These are phyloP conservation scores for Neofusicoccum sp. DNA, from an alignment of 2,329 filamentous ascomycete genomes.

Conservation along the genomic window DNA sequence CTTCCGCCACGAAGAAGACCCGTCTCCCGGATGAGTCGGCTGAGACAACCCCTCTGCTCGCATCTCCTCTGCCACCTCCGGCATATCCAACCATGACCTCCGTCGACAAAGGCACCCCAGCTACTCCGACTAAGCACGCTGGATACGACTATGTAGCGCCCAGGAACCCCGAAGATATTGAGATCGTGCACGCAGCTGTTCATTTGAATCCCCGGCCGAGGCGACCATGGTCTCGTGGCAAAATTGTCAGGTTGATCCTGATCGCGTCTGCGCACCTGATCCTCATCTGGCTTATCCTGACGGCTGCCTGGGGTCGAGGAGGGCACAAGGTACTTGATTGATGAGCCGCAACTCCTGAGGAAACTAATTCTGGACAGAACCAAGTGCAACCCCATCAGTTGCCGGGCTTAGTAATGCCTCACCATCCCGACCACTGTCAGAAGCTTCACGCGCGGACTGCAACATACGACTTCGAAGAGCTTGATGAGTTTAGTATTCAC, in stretches of 20 bases:
- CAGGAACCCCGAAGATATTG: not conserved
- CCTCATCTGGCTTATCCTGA: slow-evolving; percentile 8
- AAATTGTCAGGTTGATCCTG: not conserved
- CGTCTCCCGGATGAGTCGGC: slow-evolving; percentile 3
- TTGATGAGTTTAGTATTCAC: not conserved
- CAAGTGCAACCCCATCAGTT: not conserved
- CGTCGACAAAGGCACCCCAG: not conserved
- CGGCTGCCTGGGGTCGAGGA: not conserved
- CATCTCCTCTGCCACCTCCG: not conserved
- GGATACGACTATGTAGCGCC: not conserved
- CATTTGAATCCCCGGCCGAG: not conserved
- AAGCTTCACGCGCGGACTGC: not conserved
- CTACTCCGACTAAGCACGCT: not conserved
- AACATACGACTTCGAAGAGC: not conserved
- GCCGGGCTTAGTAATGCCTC: not conserved
- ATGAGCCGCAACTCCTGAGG: not conserved
- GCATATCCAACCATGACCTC: slow-evolving; percentile 3
- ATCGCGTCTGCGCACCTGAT: not conserved
- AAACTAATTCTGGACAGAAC: not conserved
- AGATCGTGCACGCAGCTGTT: not conserved
- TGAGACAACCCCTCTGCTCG: slow-evolving; percentile 2
- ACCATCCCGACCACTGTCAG: not conserved
- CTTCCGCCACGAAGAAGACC: not conserved
- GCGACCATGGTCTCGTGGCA: slow-evolving; percentile 2
- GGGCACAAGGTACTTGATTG: not conserved